Conservation (phyloP, 1,284 basidiomycete species). For the Puccinia triticina region DNA sequence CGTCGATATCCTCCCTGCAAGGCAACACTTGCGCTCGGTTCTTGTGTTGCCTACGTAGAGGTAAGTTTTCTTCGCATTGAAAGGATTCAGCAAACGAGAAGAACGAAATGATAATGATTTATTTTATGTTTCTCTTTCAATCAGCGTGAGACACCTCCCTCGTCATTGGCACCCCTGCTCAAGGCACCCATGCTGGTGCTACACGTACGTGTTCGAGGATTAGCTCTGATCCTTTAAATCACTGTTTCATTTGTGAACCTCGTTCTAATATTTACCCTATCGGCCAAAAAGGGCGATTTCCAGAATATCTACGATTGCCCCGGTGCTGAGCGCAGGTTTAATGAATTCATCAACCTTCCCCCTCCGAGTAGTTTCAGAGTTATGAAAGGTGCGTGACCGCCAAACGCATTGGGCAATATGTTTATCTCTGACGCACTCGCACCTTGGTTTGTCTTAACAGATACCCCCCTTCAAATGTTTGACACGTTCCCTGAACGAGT, state of each 20-base stretch:
- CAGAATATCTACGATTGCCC: conserved; percentile 45
- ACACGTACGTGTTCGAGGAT: conserved; percentile 26
- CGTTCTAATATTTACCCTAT: neutral
- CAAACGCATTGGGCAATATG: neutral
- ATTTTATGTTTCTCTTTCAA: neutral
- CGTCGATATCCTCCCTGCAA: conserved; percentile 49
- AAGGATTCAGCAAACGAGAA: neutral
- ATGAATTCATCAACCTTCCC: conserved; percentile 28
- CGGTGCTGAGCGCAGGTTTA: conserved; percentile 8
- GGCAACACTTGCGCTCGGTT: conserved; percentile 22
- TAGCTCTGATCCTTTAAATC: too few relatives aligned
- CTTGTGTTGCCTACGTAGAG: conserved; percentile 27
- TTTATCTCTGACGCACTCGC: neutral
- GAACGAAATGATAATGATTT: neutral
- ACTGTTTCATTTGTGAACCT: neutral
- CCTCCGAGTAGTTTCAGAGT: conserved; percentile 23
- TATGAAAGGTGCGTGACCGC: conserved; percentile 2
- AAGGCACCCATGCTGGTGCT: conserved; percentile 32
- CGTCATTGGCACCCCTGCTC: conserved; percentile 11
- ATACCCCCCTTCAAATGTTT: conserved; percentile 42
- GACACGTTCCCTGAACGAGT: conserved; percentile 39
- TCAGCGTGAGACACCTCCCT: conserved; percentile 42
- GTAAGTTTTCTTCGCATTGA: neutral
- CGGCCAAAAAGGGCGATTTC: conserved; percentile 30
- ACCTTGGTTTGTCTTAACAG: conserved; percentile 1